These are phyloP conservation scores for Fragilariopsis cylindrus DNA, from an alignment of 108 stramenopile genomes.

Conservation along the genomic window DNA sequence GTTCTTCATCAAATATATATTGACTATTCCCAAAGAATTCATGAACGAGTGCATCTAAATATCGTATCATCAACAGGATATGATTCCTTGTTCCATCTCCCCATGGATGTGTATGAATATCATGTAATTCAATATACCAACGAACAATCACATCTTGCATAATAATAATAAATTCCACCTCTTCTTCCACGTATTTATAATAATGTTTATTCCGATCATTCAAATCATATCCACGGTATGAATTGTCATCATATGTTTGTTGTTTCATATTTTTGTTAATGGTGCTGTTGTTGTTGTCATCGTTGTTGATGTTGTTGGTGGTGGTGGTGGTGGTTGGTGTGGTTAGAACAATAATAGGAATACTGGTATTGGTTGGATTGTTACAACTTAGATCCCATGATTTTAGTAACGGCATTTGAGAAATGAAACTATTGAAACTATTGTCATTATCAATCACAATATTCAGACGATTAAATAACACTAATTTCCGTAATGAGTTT, in stretches of 20 bases:
- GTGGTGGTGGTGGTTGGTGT: too few species aligned
- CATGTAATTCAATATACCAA: slow-evolving; percentile 3
- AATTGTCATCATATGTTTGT: slow-evolving; percentile 6
- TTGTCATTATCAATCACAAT: neutral
- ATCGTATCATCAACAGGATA: slow-evolving; percentile 1
- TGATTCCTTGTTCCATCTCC: neutral
- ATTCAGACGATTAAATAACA: slow-evolving; percentile 1
- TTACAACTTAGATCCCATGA: slow-evolving; percentile 1
- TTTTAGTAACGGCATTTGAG: slow-evolving; percentile 1
- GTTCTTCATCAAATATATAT: neutral
- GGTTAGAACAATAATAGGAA: too few species aligned
- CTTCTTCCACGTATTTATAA: neutral
- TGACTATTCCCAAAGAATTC: slow-evolving; percentile 3
- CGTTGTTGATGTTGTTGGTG: too few species aligned
- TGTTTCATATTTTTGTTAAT: neutral
- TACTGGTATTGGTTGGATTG: too few species aligned
- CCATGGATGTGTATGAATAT: slow-evolving; percentile 6
- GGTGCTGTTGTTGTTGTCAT: neutral
- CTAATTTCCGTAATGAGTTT: neutral
- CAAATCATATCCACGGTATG: neutral
- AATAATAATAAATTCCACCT: neutral
- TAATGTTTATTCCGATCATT: neutral
- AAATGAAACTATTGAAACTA: neutral
- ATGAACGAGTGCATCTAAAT: neutral
- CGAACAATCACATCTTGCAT: neutral